Conservation (phyloP, 441 rosid genomes). For the Theobroma grandiflorum region DNA sequence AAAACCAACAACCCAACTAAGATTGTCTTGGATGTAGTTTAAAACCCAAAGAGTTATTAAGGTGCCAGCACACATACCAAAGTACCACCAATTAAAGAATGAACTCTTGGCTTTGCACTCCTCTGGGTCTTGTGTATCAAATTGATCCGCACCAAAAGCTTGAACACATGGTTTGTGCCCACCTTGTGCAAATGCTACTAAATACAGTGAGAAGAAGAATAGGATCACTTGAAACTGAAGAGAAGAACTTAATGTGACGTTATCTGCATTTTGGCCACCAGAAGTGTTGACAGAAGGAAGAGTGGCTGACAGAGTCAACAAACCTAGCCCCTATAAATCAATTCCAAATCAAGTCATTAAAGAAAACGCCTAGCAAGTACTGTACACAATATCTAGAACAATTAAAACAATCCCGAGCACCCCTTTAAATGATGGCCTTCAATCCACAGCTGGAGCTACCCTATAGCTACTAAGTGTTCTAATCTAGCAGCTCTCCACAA, state of each 20-base stretch:
- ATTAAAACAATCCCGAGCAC: background rate
- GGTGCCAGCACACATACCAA: slow-evolving; percentile 43
- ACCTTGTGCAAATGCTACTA: slow-evolving; percentile 60
- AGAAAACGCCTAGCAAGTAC: background rate
- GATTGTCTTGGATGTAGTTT: slow-evolving; percentile 58
- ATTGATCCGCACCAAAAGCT: slow-evolving; percentile 76
- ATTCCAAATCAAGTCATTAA: background rate
- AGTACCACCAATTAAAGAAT: slow-evolving; percentile 69
- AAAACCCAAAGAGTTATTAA: slow-evolving; percentile 34
- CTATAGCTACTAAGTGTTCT: background rate
- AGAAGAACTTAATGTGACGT: slow-evolving; percentile 29
- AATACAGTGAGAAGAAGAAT: slow-evolving; percentile 56
- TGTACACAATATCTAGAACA: background rate
- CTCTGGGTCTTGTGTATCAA: slow-evolving; percentile 50
- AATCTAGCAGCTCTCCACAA: background rate
- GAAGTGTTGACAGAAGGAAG: slow-evolving; percentile 38
- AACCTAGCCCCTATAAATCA: slow-evolving; percentile 52
- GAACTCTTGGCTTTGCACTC: slow-evolving; percentile 58
- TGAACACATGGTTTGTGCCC: slow-evolving; percentile 63
- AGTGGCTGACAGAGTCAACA: slow-evolving; percentile 56
- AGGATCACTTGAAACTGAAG: slow-evolving; percentile 37
- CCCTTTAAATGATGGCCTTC: background rate
- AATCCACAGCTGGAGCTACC: background rate
- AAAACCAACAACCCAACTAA: slow-evolving; percentile 64
- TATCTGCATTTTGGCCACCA: slow-evolving; percentile 32